Conservation (phyloP, 2,329 filamentous ascomycete species). For the Zasmidium cellare region DNA sequence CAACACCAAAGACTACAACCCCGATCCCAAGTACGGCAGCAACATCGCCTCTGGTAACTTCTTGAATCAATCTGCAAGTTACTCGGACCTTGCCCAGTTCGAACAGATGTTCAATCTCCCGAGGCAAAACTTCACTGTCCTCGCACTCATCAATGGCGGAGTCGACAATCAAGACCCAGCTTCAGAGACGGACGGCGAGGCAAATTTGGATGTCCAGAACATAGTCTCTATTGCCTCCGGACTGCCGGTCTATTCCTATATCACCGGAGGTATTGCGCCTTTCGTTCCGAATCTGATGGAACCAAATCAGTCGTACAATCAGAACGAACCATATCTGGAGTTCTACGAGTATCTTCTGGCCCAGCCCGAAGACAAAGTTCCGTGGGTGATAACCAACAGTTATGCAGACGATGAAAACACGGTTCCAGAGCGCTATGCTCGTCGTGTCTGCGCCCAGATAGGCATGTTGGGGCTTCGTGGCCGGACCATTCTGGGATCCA, state of each 20-base stretch:
- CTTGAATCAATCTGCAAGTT: conserved; percentile 52
- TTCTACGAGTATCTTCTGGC: conserved; percentile 59
- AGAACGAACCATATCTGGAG: conserved; percentile 67
- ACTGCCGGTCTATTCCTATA: conserved; percentile 53
- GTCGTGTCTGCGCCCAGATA: conserved; percentile 62
- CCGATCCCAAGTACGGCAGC: conserved; percentile 45
- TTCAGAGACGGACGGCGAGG: conserved; percentile 44
- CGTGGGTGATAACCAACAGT: conserved; percentile 62
- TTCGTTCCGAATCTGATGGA: conserved; percentile 47
- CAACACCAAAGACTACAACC: conserved; percentile 49
- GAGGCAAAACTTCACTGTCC: conserved; percentile 45
- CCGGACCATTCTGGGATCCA: conserved; percentile 61
- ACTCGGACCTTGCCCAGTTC: conserved; percentile 46
- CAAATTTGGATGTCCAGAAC: conserved; percentile 65
- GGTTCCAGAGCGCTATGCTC: conserved; percentile 52
- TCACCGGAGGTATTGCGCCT: conserved; percentile 56
- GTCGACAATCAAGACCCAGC: conserved; percentile 20
- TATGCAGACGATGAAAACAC: conserved; percentile 57
- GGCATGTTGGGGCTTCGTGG: conserved; percentile 64
- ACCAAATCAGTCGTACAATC: conserved; percentile 44
- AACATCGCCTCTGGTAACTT: conserved; percentile 54
- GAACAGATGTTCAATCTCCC: conserved; percentile 44
- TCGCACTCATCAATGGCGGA: conserved; percentile 19
- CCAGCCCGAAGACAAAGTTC: conserved; percentile 50
- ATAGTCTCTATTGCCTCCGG: conserved; percentile 58